Percentiles rank a stretch among this genome's conserved stretches.
phyloP scores from a whole-genome alignment of 352 stramenopile genomes.

The Pythium phragmitis region DNA sequence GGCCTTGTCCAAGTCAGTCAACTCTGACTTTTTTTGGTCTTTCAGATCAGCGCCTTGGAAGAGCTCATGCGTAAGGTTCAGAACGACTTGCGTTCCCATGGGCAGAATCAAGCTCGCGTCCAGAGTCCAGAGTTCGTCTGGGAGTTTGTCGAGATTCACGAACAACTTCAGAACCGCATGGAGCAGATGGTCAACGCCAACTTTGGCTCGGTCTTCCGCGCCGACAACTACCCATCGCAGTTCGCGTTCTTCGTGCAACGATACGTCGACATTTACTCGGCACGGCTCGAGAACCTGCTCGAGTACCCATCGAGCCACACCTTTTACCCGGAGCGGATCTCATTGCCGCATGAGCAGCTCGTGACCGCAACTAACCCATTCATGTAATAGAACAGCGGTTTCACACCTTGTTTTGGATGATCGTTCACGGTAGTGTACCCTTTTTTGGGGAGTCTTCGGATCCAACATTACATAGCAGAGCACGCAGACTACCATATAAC shows the following conservation, averaged over 20 bases:
- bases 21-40: not conserved
- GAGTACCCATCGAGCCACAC: conserved; percentile 81
- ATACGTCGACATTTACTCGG: conserved; percentile 89
- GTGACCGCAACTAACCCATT: conserved; percentile 16
- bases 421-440: not conserved
- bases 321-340: conserved; percentile 80
- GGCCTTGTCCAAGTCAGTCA: not conserved
- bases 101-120: conserved; percentile 27
- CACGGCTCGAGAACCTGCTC: conserved; percentile 78
- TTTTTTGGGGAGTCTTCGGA: not conserved
- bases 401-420: conserved; percentile 11
- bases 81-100: conserved; percentile 40
- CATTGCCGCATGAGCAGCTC: conserved; percentile 54
- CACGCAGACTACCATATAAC: conserved; percentile 4
- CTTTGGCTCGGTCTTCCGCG: conserved; percentile 88
- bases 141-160: conserved; percentile 59
- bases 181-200: conserved; percentile 82
- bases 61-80: conserved; percentile 68
- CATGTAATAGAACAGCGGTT: conserved; percentile 11
- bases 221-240: conserved; percentile 78
- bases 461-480: not conserved
- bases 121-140: conserved; percentile 64
- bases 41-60: conserved; percentile 55
- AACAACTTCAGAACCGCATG: conserved; percentile 66
- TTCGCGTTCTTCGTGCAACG: conserved; percentile 86